A percentile compares a stretch with the other conserved stretches of the same genome.
phyloP scores from a whole-genome alignment of 2,329 filamentous ascomycete species.

The Fusarium liriodendri region DNA sequence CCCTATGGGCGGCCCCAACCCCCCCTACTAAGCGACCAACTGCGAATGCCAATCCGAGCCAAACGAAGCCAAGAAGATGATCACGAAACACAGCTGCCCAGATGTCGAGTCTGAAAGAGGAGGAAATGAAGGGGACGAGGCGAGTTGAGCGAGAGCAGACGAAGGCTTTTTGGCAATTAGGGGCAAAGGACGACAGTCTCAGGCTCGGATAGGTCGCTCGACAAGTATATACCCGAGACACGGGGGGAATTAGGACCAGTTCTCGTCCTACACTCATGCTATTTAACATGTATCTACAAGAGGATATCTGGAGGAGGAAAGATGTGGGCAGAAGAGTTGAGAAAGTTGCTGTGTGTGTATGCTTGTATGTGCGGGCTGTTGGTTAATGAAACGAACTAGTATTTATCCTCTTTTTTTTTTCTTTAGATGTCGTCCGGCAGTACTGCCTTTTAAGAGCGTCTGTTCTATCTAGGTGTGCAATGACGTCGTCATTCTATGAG shows the following conservation, averaged over 20 bases:
- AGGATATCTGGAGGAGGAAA: slow-evolving; percentile 23
- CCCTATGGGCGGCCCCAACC: slow-evolving; percentile 51
- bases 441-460: slow-evolving; percentile 5
- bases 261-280: slow-evolving; percentile 36
- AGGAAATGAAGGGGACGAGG: slow-evolving; percentile 13
- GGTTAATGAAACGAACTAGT: slow-evolving; percentile 47
- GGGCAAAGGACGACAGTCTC: slow-evolving; percentile 19
- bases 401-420: slow-evolving; percentile 36
- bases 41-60: slow-evolving; percentile 23
- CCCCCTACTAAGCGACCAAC: slow-evolving; percentile 56
- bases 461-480: background rate
- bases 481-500: background rate
- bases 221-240: slow-evolving; percentile 45
- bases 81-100: slow-evolving; percentile 10
- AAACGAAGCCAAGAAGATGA: slow-evolving; percentile 21
- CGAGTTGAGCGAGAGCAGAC: background rate
- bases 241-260: slow-evolving; percentile 35
- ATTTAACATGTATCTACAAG: slow-evolving; percentile 44
- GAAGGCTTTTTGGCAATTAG: background rate
- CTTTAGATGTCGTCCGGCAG: slow-evolving; percentile 22
- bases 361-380: slow-evolving; percentile 42
- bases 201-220: slow-evolving; percentile 42
- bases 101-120: slow-evolving; percentile 16
- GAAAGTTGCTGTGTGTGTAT: slow-evolving; percentile 34
- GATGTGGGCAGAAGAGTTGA: slow-evolving; percentile 13